A percentile compares a stretch with the other conserved stretches of the same genome.
Conservation (phyloP, 2,329 filamentous ascomycete species). For the Pyricularia pennisetigena region DNA sequence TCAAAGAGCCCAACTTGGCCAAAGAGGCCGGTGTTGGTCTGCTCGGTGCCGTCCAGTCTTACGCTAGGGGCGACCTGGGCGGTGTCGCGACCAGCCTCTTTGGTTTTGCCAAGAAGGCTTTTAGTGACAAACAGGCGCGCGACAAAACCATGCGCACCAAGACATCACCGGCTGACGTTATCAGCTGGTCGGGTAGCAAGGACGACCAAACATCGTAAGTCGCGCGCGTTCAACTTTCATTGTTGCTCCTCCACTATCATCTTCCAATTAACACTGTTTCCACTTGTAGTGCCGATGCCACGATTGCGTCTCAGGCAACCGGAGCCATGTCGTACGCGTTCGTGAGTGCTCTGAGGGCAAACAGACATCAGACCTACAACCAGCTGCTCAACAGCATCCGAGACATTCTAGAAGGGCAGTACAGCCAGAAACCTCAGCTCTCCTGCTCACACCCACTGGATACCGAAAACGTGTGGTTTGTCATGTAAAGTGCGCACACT, state of each 20-base stretch:
- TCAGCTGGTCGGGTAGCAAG: constrained; percentile 97
- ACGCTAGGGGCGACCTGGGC: constrained; percentile 73
- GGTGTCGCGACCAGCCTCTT: constrained; percentile 75
- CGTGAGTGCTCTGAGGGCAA: constrained; percentile 81
- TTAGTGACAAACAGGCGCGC: constrained; percentile 61
- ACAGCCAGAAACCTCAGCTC: constrained; percentile 89
- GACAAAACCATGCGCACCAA: constrained; percentile 78
- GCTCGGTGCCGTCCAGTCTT: constrained; percentile 63
- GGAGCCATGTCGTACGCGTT: constrained; percentile 99
- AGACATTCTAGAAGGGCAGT: constrained; percentile 77
- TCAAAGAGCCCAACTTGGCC: constrained; percentile 73
- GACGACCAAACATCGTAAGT: constrained; percentile 84
- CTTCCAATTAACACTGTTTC: neutral
- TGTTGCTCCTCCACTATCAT: constrained; percentile 3
- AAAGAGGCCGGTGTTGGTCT: constrained; percentile 69
- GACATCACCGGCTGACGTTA: constrained; percentile 87
- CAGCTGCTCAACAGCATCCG: constrained; percentile 92
- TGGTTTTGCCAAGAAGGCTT: constrained; percentile 79
- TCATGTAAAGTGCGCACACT: neutral
- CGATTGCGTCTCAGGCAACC: constrained; percentile 78
- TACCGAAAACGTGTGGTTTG: constrained; percentile 28
- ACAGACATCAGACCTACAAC: constrained; percentile 92
- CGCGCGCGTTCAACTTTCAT: constrained; percentile 17
- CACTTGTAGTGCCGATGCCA: constrained; percentile 67
- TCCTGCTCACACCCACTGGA: constrained; percentile 93